Evolutionary conservation across 768 basidiomycete genomes (phyloP).

Genomic region (Tricholoma sp.): DNA sequence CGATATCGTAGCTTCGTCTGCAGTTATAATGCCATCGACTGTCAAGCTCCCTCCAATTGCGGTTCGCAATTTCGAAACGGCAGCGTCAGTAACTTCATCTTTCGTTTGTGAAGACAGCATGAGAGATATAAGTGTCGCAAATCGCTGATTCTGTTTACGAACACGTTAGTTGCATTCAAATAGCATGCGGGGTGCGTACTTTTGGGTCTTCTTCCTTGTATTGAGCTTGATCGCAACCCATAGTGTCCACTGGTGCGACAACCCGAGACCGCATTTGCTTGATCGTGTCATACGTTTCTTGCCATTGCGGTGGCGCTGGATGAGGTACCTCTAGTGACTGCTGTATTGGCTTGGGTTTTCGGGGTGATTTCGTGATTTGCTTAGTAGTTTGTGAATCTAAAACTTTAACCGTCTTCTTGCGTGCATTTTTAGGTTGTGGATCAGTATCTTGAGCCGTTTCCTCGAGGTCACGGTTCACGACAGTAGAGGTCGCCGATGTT

Average conservation of each 20-base stretch:
- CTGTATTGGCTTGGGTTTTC: conserved; percentile 53
- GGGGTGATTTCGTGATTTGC: conserved; percentile 27
- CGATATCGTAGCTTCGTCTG: conserved; percentile 58
- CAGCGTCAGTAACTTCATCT: conserved; percentile 81
- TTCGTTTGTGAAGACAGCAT: conserved; percentile 98
- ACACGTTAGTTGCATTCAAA: not conserved
- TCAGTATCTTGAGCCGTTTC: conserved; percentile 3
- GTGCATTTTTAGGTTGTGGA: not conserved
- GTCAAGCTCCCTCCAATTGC: conserved; percentile 78
- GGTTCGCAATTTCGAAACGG: conserved; percentile 65
- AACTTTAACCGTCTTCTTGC: not conserved
- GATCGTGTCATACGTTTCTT: conserved; percentile 64
- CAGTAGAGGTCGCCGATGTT: not conserved
- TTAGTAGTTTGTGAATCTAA: conserved; percentile 20
- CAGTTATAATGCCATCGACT: conserved; percentile 60
- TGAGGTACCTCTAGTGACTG: conserved; percentile 55
- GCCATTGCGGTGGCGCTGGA: conserved; percentile 63
- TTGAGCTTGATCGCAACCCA: conserved; percentile 80
- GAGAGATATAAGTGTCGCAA: conserved; percentile 82
- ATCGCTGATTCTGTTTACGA: conserved; percentile 61
- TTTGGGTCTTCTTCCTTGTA: conserved; percentile 57
- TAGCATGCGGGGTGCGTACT: conserved; percentile 1
- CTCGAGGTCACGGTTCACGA: conserved; percentile 11
- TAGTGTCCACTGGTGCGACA: conserved; percentile 86
- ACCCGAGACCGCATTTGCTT: conserved; percentile 69